Evolutionary conservation across 768 basidiomycete genomes (phyloP), one percentile per base, ranked within the genome.

Genomic region (Suillus brevipes): DNA sequence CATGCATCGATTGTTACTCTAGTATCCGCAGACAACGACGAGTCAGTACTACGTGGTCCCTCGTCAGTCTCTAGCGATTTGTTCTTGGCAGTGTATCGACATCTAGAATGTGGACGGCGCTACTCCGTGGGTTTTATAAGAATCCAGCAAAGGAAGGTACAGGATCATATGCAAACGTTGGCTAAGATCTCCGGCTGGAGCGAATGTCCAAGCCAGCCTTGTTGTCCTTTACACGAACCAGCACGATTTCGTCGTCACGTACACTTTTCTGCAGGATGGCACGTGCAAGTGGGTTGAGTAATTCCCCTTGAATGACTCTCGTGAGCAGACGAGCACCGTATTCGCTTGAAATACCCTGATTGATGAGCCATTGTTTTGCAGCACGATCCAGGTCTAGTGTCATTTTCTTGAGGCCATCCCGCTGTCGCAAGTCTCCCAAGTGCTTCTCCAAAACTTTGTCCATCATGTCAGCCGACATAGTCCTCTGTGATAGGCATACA

Each of bases 251-350:
- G 50, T 80, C 81, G 58, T 84, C 82, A 31, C 77, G 68, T 34
- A 85, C 71, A n/a, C 77, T 71, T 62, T 78, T 79, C 64, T 83
- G 79, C 55, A 85, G 75, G 60, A 85, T 74, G 64, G 78, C 68
- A 43, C 74, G 69, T 14, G 81, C 80, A 25, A 85, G 76, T 36
- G 84, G 84, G 71, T 83, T 83, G 66, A 85, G 79, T 57, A 85
- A 75, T 66, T 84, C 80, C 31, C 71, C 74, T 69, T 84, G 83
- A 65, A 85, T 84, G 16, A 81, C 75, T 50, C 82, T 68, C 47
- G 79, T 78, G 63, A 85, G 78, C 3, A 84, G 84, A 34, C 84
- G 76, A 16, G 84, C 83, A 63, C 83, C 82, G 65, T 83, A 83
- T n/a, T 71, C 69, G 2, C 80, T 73, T 60, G 73, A 71, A 65